A percentile compares a stretch with the other conserved stretches of the same genome.
Conservation (phyloP, 345 rosid species). For the Raphanus raphanistrum region DNA sequence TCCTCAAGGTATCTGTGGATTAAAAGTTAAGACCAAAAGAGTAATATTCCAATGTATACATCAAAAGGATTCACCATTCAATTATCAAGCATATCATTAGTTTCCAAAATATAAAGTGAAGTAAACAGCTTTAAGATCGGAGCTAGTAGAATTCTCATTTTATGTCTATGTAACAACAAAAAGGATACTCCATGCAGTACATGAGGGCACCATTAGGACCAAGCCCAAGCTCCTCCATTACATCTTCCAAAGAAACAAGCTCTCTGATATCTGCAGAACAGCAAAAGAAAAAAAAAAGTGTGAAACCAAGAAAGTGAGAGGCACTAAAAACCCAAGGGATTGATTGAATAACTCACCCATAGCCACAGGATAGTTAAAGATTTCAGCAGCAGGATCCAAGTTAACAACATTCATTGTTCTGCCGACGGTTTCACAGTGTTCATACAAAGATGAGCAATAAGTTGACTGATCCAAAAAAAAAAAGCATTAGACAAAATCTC, state of each 20-base stretch:
- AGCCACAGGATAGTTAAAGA: constrained; percentile 86
- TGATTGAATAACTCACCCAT: constrained; percentile 51
- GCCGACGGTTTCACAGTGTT: constrained; percentile 65
- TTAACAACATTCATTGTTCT: constrained; percentile 71
- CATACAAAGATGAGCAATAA: constrained; percentile 76
- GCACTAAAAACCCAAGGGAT: not conserved
- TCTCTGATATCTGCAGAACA: constrained; percentile 75
- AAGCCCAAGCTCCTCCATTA: constrained; percentile 83
- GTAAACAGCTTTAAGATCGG: not conserved
- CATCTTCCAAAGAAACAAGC: constrained; percentile 83
- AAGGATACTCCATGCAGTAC: constrained; percentile 98
- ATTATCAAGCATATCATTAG: not conserved
- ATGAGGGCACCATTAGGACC: constrained; percentile 94
- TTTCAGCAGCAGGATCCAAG: constrained; percentile 93
- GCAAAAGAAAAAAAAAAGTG: not conserved
- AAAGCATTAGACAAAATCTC: not conserved
- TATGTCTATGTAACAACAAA: not conserved
- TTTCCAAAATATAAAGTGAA: not conserved
- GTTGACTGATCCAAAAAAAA: constrained; percentile 58
- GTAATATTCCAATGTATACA: not conserved
- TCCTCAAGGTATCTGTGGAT: constrained; percentile 69
- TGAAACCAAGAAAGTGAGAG: not conserved
- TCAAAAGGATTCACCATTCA: not conserved
- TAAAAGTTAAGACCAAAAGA: constrained; percentile 46
- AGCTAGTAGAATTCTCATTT: not conserved